These are phyloP conservation scores for Hortiboletus flavorubellus DNA, from an alignment of 768 basidiomycete genomes.

Conservation along the genomic window DNA sequence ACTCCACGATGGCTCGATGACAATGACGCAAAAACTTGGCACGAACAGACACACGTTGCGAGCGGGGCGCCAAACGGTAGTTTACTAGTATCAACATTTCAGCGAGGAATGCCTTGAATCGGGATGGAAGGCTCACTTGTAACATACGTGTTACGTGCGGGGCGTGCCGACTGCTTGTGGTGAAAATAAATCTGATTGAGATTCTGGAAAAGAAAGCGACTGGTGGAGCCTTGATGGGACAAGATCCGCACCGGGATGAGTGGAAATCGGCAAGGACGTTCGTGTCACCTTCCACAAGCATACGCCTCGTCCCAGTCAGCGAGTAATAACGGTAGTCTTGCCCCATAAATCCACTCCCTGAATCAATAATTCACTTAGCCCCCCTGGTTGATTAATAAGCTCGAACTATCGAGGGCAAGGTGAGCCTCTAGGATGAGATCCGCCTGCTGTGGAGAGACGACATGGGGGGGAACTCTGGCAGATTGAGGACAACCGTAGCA, in stretches of 20 bases:
- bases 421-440: constrained; percentile 62
- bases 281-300: constrained; percentile 44
- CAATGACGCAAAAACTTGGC: not conserved
- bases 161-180: constrained; percentile 60
- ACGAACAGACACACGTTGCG: constrained; percentile 40
- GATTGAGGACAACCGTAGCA: constrained; percentile 58
- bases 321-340: constrained; percentile 50
- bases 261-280: not conserved
- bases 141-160: constrained; percentile 48
- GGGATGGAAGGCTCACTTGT: constrained; percentile 38
- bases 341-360: constrained; percentile 53
- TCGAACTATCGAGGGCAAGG: constrained; percentile 70
- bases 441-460: constrained; percentile 50
- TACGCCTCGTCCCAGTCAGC: constrained; percentile 46
- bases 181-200: constrained; percentile 36
- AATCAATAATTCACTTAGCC: constrained; percentile 15
- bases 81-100: constrained; percentile 48
- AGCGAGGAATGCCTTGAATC: constrained; percentile 29
- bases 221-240: constrained; percentile 50
- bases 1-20: constrained; percentile 32
- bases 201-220: constrained; percentile 42
- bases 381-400: constrained; percentile 36
- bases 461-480: constrained; percentile 37
- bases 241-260: constrained; percentile 42
- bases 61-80: constrained; percentile 75